Base-by-base conservation (phyloP, 1,284 basidiomycete species). In the Tetrapyrgos nigripes region DNA sequence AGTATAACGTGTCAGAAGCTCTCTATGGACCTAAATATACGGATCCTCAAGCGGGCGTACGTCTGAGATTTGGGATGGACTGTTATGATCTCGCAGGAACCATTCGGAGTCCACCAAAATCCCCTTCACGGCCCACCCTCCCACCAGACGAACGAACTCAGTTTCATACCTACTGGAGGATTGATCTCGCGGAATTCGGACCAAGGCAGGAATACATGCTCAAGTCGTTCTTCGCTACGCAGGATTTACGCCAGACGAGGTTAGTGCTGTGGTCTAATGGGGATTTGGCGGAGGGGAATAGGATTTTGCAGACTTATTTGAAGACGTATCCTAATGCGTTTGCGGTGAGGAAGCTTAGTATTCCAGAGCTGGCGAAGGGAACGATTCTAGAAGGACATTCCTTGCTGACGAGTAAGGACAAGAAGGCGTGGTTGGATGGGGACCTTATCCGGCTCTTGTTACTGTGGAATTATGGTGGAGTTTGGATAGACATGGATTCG, bases 401-500 rank as follows among this genome's bases (percentile, higher is more conserved):
- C 44, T 69, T 91, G 53, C 72, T 93, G 57, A 73, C 75, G 23
- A 73, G 82, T 53, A 85, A 84, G 62, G 95, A 97, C 72, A 73
- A 79, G 66, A 87, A 88, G 68, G 95, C 92, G 8, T 97, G 95
- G 95, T 79, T 96, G n/a, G 95, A 97, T 68, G 94, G 95, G 0
- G 96, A 97, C 73, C 81, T 96, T 40, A 81, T 97, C 27, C 79
- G 96, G 50, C 71, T 98, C 57, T 78, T 98, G 40, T 85, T 95
- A 43, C 76, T 97, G n/a, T 97, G 94, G 92, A 86, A 86, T 62
- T 88, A 86, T 68, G 95, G 95, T 4, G 96, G 96, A 2, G 83
- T 95, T 31, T 98, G 96, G 96, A 83, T 97, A 60, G 95, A 98
- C 72, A 97, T 97, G 93, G 96, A 97, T 74, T 91, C 91, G 64